Base-by-base conservation (phyloP, 306 rosid species). In the Glycyrrhiza uralensis region DNA sequence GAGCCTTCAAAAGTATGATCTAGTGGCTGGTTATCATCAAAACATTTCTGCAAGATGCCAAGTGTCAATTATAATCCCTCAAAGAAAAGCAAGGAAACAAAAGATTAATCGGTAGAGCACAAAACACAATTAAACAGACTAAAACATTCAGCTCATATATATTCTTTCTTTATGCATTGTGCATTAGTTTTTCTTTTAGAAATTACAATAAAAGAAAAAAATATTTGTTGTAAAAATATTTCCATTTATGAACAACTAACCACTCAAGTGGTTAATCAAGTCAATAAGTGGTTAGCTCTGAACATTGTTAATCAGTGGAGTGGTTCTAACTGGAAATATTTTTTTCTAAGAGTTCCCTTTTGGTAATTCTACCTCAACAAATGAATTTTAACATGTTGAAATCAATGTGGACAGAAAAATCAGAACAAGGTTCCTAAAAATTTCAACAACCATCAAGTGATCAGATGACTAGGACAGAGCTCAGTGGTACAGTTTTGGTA, bases 21-120 rank as follows among this genome's bases (percentile, higher is more conserved):
- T 45, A 62, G 85, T 38, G 80, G 86, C 33, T 42, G 85, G 41
- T 79, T 81, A 73, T 68, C 84, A 76, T 78, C 77, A 66, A 72
- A 80, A 76, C 76, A 75, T 45, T 87, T 89, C 97, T 93, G 96
- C 81, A 72, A 82, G 36, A 79, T 45, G 72, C 59, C 35, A 65
- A 78, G 52, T 14, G 75, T 55, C 33, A 35, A 39, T 65, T 54
- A 62, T 42, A 55, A 62, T 76, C 64, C 4, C 64, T 50, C 58
- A 62, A 76, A 28, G 23, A 76, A 69, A 65, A 42, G 6, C 29
- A 64, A 46, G 26, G 8, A 44, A 57, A 76, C 12, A 35, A 35
- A 32, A 64, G 10, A 68, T 28, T 54, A 54, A 46, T 59, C 30
- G 62, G 47, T n/a, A 42, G 56, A 46, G 26, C 69, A 72, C 3